Percentiles rank a stretch among this genome's conserved stretches.
Conservation (phyloP, 306 rosid species). For the Fragaria iinumae region DNA sequence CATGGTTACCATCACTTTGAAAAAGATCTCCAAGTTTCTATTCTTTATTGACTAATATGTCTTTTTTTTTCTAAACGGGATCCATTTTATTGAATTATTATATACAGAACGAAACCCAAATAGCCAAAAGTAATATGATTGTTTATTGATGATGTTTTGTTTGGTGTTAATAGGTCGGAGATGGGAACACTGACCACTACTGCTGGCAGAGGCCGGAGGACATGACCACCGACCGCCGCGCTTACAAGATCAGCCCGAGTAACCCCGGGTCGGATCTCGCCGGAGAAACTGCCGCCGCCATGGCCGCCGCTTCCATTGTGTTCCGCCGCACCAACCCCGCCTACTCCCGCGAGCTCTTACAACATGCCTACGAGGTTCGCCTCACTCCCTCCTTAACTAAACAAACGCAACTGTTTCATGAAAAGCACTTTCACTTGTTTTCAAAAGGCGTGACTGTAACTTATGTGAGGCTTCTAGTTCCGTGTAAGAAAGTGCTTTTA, state of each 20-base stretch:
- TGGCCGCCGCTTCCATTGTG: slow-evolving; percentile 97
- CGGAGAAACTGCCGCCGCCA: slow-evolving; percentile 97
- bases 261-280: slow-evolving; percentile 99
- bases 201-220: slow-evolving; percentile 99
- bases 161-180: slow-evolving; percentile 74
- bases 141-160: not conserved
- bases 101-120: not conserved
- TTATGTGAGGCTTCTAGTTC: not conserved
- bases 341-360: slow-evolving; percentile 66
- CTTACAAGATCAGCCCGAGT: slow-evolving; percentile 79
- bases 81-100: not conserved
- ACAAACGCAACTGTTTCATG: not conserved
- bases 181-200: slow-evolving; percentile 89
- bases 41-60: not conserved
- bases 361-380: slow-evolving; percentile 78
- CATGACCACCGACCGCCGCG: slow-evolving; percentile 94
- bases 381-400: not conserved
- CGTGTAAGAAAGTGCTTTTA: not conserved
- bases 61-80: not conserved
- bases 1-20: not conserved
- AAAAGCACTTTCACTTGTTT: not conserved
- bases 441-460: not conserved
- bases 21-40: not conserved
- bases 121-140: not conserved
- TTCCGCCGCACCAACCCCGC: slow-evolving; percentile 81